phyloP scores from a whole-genome alignment of 2,329 filamentous ascomycete species.

The Diplocarpon rosae region DNA sequence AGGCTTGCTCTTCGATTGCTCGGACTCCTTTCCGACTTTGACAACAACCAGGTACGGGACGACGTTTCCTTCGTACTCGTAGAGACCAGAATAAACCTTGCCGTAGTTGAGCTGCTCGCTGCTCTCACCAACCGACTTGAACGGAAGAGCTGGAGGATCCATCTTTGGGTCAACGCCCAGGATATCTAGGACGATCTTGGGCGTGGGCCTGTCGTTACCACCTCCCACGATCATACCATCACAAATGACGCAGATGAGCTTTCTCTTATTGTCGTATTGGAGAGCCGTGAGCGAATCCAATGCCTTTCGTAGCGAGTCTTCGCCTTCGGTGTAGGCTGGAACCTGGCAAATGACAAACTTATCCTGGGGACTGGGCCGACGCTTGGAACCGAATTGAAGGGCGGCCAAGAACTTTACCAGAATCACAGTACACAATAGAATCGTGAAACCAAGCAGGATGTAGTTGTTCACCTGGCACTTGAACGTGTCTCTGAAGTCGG shows the following conservation, averaged over 20 bases:
- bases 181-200: constrained; percentile 95
- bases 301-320: constrained; percentile 86
- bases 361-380: constrained; percentile 80
- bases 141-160: constrained; percentile 85
- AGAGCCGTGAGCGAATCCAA: constrained; percentile 89
- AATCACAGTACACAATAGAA: constrained; percentile 72
- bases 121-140: constrained; percentile 83
- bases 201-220: constrained; percentile 91
- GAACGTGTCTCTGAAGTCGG: constrained; percentile 70
- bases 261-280: constrained; percentile 96
- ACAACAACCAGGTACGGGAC: constrained; percentile 93
- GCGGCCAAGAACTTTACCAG: constrained; percentile 83
- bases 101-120: constrained; percentile 94
- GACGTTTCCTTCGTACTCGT: constrained; percentile 95
- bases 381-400: constrained; percentile 85
- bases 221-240: constrained; percentile 95
- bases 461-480: constrained; percentile 85
- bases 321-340: constrained; percentile 93
- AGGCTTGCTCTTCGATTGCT: constrained; percentile 81
- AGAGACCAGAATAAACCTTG: constrained; percentile 95
- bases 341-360: constrained; percentile 99
- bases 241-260: constrained; percentile 91
- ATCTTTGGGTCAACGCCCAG: constrained; percentile 94
- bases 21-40: constrained; percentile 94
- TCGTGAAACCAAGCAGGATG: constrained; percentile 76